Conservation (phyloP, 2,329 filamentous ascomycete species). For the Pleurostoma richardsiae region DNA sequence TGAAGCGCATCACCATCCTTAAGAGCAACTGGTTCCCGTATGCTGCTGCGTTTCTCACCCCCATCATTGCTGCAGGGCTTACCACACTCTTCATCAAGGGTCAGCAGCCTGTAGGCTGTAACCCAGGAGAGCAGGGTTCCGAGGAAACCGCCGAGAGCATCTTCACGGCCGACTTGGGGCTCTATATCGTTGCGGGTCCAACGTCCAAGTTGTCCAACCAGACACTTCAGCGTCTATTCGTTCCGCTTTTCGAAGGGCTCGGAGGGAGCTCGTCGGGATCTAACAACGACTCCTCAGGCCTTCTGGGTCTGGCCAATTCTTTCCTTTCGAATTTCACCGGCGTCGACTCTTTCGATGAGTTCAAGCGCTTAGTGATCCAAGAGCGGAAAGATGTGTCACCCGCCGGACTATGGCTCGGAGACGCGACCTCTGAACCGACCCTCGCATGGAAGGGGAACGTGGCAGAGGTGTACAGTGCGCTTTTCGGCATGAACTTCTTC, state of each 20-base stretch:
- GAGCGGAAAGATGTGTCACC: conserved; percentile 66
- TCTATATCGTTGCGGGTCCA: conserved; percentile 39
- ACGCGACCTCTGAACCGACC: conserved; percentile 52
- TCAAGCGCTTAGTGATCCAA: conserved; percentile 58
- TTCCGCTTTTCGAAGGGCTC: conserved; percentile 30
- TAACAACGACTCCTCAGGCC: conserved; percentile 5
- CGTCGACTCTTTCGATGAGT: conserved; percentile 62
- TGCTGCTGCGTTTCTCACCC: conserved; percentile 67
- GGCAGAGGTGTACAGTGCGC: conserved; percentile 45
- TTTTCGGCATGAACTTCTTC: conserved; percentile 62
- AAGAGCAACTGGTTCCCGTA: conserved; percentile 76
- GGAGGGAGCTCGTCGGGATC: conserved; percentile 2
- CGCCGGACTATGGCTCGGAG: conserved; percentile 74
- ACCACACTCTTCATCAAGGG: conserved; percentile 69
- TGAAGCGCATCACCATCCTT: conserved; percentile 72
- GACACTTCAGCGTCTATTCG: conserved; percentile 26
- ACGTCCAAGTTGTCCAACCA: conserved; percentile 28
- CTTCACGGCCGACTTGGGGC: conserved; percentile 25
- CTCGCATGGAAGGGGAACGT: conserved; percentile 67
- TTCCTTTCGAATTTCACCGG: conserved; percentile 35
- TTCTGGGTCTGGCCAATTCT: conserved; percentile 11
- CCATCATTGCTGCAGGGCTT: conserved; percentile 72
- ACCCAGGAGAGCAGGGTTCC: conserved; percentile 40
- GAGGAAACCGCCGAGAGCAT: conserved; percentile 30
- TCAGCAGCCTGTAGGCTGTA: conserved; percentile 47